A percentile compares a stretch with the other conserved stretches of the same genome.
Evolutionary conservation across 176 grass and related monocot genomes (phyloP).

Genomic region (Oryza rufipogon): DNA sequence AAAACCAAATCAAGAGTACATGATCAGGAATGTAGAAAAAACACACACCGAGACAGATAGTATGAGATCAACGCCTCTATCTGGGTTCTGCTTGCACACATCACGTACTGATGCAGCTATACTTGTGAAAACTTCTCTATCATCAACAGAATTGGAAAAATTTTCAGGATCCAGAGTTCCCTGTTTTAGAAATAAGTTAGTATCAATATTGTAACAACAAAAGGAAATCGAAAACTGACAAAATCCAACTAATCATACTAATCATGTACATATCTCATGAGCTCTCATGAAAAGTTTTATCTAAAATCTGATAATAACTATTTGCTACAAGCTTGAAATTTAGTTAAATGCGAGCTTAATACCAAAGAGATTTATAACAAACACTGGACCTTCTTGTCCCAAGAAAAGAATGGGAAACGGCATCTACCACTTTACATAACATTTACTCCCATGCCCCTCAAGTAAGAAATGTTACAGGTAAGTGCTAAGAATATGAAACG

Average conservation of each 20-base stretch:
- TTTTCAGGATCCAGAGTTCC: conserved; percentile 72
- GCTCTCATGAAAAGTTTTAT: neutral
- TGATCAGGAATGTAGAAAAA: conserved; percentile 10
- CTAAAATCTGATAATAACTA: conserved; percentile 12
- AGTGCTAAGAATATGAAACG: neutral
- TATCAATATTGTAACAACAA: conserved; percentile 24
- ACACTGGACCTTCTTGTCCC: neutral
- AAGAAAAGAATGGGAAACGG: neutral
- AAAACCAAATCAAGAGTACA: conserved; percentile 30
- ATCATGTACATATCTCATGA: conserved; percentile 16
- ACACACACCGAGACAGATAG: conserved; percentile 82
- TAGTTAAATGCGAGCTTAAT: neutral
- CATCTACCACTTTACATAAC: neutral
- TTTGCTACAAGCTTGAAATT: neutral
- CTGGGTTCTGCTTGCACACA: conserved; percentile 89
- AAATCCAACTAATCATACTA: conserved; percentile 11
- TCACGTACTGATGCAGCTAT: conserved; percentile 86
- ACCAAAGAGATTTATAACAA: neutral
- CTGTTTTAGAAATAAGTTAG: conserved; percentile 62
- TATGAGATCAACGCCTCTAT: conserved; percentile 96
- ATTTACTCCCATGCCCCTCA: neutral
- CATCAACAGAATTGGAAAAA: conserved; percentile 59
- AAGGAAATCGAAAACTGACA: conserved; percentile 6
- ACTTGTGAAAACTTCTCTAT: conserved; percentile 73
- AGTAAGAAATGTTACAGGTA: conserved; percentile 2